Conservation (phyloP, 2,329 filamentous ascomycete genomes). For the Neophaeococcomyces aloes region DNA sequence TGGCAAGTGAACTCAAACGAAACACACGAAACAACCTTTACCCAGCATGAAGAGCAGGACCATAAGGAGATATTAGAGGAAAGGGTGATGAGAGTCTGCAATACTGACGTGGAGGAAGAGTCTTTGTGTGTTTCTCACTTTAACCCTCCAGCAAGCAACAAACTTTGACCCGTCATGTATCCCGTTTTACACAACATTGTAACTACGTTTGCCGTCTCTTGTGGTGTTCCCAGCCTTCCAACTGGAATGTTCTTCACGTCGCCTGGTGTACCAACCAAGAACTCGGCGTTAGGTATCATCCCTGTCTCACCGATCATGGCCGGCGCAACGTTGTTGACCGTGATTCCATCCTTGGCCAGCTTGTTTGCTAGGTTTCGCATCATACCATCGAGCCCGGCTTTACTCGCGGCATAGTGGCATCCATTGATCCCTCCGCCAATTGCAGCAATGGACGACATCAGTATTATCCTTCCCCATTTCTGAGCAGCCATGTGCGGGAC, state of each 20-base stretch:
- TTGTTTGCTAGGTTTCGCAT: slow-evolving; percentile 54
- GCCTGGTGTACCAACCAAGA: slow-evolving; percentile 43
- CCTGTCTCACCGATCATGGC: slow-evolving; percentile 58
- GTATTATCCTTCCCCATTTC: slow-evolving; percentile 54
- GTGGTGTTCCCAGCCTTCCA: slow-evolving; percentile 46
- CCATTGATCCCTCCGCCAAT: slow-evolving; percentile 56
- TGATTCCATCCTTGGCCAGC: slow-evolving; percentile 51
- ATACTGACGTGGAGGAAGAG: not conserved
- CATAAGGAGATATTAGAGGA: not conserved
- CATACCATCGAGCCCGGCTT: slow-evolving; percentile 53
- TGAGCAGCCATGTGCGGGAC: slow-evolving; percentile 51
- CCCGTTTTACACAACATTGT: slow-evolving; percentile 52
- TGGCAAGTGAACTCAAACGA: too few species aligned
- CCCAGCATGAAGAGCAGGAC: not conserved
- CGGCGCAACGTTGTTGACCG: slow-evolving; percentile 58
- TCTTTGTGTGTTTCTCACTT: slow-evolving; percentile 28
- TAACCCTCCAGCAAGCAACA: slow-evolving; percentile 43
- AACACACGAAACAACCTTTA: too few species aligned
- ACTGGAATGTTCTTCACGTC: slow-evolving; percentile 52
- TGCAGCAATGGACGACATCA: slow-evolving; percentile 53
- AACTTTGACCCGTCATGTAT: slow-evolving; percentile 49
- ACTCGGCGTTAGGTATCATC: slow-evolving; percentile 50
- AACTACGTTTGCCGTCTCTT: slow-evolving; percentile 52
- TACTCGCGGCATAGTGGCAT: slow-evolving; percentile 44
- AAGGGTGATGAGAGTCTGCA: not conserved